phyloP scores from a whole-genome alignment of 2,329 filamentous ascomycete genomes.

The Onygenales sp. region DNA sequence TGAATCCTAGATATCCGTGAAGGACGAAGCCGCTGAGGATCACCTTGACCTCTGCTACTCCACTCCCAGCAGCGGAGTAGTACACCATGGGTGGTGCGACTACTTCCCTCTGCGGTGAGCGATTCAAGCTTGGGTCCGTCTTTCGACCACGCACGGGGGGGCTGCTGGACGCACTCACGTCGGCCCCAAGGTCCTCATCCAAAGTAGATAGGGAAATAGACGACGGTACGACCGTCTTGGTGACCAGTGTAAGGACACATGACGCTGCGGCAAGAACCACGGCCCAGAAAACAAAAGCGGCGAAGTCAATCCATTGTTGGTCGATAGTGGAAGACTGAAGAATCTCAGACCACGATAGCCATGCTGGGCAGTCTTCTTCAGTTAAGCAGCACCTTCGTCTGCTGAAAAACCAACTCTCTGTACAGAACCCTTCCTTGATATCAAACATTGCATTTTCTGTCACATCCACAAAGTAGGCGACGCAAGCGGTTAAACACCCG shows the following conservation, averaged over 20 bases:
- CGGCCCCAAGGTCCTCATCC: slow-evolving; percentile 82
- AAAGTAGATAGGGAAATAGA: slow-evolving; percentile 77
- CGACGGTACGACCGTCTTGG: slow-evolving; percentile 90
- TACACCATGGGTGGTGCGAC: slow-evolving; percentile 68
- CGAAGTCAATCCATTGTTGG: slow-evolving; percentile 62
- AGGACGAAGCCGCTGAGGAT: slow-evolving; percentile 97
- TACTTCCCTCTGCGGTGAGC: slow-evolving; percentile 14
- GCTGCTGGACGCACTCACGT: slow-evolving; percentile 33
- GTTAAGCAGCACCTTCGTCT: slow-evolving; percentile 58
- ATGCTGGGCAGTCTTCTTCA: slow-evolving; percentile 46
- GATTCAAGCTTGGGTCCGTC: background rate
- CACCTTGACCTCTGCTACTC: slow-evolving; percentile 93
- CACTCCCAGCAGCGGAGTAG: slow-evolving; percentile 90
- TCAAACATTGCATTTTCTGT: slow-evolving; percentile 81
- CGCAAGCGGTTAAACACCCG: slow-evolving; percentile 70
- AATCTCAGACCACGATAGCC: slow-evolving; percentile 58
- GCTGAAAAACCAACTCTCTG: slow-evolving; percentile 59
- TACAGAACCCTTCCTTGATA: slow-evolving; percentile 83
- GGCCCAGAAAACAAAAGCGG: slow-evolving; percentile 63
- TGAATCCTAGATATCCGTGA: slow-evolving; percentile 85
- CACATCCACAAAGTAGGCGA: slow-evolving; percentile 85
- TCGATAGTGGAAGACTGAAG: slow-evolving; percentile 42
- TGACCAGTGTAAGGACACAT: slow-evolving; percentile 72
- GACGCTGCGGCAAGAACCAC: slow-evolving; percentile 60
- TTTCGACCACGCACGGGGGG: slow-evolving; percentile 22